Base-by-base conservation (phyloP, 805 yeast genomes). In the Huiozyma sinensis region DNA sequence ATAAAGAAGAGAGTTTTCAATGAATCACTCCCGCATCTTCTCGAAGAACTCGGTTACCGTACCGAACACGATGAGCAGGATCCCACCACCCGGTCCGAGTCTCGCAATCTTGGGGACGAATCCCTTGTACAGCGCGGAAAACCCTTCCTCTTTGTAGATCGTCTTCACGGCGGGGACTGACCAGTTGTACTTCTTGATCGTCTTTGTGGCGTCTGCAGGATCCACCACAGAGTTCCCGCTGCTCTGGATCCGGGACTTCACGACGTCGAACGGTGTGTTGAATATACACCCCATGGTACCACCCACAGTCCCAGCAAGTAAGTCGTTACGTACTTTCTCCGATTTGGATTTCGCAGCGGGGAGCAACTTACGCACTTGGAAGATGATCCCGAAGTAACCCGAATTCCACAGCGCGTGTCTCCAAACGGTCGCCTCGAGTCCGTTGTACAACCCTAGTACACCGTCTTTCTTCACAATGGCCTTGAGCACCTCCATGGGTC, bases 41-140 rank as follows among this genome's bases (percentile, higher is more conserved):
- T 89, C 77, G 74, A 92, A 92, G 71, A 87, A 86, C 63, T 89
- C 96, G 94, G 89, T 88, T 51, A 89, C 79, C 27, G 87, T 73
- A 38, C 96, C 87, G 74, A 88, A 92, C n/a, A 92, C 98, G 40
- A 92, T 97, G 63, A 92, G 75, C 59, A 92, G 71, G 54, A 92
- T 88, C 72, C 99, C 99, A 65, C 99, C 99, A 60, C 99, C 99
- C 48, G 99, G 98, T 40, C 97, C 98, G 53, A 92, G 74, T 76
- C 99, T 81, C 61, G 92, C 73, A 9, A 92, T 97, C 73, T 92
- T 92, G 54, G 99, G 99, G 51, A 89, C 63, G 76, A 92, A 90
- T 36, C 98, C 98, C 70, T 89, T 90, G 68, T 89, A 90, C 47
- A 92, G 75, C 6, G 97, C 96, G 40, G 68, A 71, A 56, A 87